Percentiles rank a stretch among this genome's conserved stretches.
Evolutionary conservation across 164 flowering plant species (phyloP).

Genomic region (Nymphaea thermarum): DNA sequence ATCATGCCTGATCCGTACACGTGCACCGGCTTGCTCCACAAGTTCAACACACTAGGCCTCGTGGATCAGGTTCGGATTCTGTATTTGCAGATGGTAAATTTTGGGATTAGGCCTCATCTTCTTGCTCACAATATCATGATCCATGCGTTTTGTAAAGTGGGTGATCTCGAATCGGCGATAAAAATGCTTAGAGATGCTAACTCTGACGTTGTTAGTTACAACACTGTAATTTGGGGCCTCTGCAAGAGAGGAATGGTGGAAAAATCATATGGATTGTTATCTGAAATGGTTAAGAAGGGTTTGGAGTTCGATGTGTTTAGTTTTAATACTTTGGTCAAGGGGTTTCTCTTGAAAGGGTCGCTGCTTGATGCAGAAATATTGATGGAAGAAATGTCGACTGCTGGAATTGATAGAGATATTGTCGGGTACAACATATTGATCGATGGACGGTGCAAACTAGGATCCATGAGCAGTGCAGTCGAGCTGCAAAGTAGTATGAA

Average conservation of each 20-base stretch:
- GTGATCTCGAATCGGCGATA: constrained; percentile 37
- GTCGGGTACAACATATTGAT: constrained; percentile 51
- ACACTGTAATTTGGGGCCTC: constrained; percentile 71
- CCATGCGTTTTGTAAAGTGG: constrained; percentile 71
- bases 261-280: constrained; percentile 45
- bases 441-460: constrained; percentile 43
- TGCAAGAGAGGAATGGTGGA: constrained; percentile 35
- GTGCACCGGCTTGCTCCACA: constrained; percentile 45
- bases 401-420: constrained; percentile 32
- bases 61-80: constrained; percentile 49
- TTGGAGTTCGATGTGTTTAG: constrained; percentile 40
- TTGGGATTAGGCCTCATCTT: too few species aligned
- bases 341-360: constrained; percentile 50
- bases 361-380: constrained; percentile 35
- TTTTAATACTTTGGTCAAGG: constrained; percentile 59
- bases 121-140: constrained; percentile 5
- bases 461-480: constrained; percentile 28
- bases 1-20: constrained; percentile 26
- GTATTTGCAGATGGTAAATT: constrained; percentile 41
- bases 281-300: constrained; percentile 66
- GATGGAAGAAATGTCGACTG: constrained; percentile 25
- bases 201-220: constrained; percentile 48
- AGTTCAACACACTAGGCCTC: constrained; percentile 46
- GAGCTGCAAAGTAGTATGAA: constrained; percentile 35
- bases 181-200: constrained; percentile 30